A percentile compares a stretch with the other conserved stretches of the same genome.
These are phyloP conservation scores for Cinchona pubescens DNA, from an alignment of 257 asterid genomes.

Conservation along the genomic window DNA sequence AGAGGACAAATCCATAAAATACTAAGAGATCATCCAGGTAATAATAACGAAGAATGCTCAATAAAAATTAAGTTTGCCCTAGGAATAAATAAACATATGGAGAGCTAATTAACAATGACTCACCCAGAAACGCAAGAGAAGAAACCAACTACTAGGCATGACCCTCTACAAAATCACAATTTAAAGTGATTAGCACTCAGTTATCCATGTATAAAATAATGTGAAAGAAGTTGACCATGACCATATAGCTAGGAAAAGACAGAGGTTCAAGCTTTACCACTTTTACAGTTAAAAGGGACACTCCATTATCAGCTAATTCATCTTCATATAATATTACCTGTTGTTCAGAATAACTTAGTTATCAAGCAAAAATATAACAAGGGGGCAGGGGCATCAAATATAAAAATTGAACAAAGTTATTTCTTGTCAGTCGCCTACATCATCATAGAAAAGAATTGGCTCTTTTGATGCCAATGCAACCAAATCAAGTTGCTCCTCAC, in stretches of 20 bases:
- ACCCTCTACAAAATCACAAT: constrained; percentile 70
- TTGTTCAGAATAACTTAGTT: constrained; percentile 18
- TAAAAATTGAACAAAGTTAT: constrained; percentile 17
- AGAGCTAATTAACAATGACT: constrained; percentile 33
- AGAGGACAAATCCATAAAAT: constrained; percentile 17
- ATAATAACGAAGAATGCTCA: background rate
- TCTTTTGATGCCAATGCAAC: constrained; percentile 79
- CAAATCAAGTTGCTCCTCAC: constrained; percentile 75
- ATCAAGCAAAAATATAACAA: background rate
- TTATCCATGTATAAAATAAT: constrained; percentile 16
- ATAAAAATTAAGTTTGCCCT: background rate
- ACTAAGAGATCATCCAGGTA: background rate
- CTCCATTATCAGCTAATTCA: constrained; percentile 95
- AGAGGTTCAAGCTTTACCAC: constrained; percentile 60
- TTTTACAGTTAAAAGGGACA: constrained; percentile 92
- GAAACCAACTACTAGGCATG: constrained; percentile 97
- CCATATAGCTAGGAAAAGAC: constrained; percentile 1
- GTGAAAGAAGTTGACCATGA: constrained; percentile 4
- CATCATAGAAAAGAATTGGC: constrained; percentile 94
- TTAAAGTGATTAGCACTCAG: constrained; percentile 22
- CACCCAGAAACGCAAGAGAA: constrained; percentile 96
- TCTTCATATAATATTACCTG: constrained; percentile 95
- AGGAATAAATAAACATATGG: background rate
- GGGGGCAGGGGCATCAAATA: constrained; percentile 17
- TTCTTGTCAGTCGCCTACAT: constrained; percentile 43